Conservation (phyloP, 495 filamentous ascomycete genomes). For the Geopyxis carbonaria region DNA sequence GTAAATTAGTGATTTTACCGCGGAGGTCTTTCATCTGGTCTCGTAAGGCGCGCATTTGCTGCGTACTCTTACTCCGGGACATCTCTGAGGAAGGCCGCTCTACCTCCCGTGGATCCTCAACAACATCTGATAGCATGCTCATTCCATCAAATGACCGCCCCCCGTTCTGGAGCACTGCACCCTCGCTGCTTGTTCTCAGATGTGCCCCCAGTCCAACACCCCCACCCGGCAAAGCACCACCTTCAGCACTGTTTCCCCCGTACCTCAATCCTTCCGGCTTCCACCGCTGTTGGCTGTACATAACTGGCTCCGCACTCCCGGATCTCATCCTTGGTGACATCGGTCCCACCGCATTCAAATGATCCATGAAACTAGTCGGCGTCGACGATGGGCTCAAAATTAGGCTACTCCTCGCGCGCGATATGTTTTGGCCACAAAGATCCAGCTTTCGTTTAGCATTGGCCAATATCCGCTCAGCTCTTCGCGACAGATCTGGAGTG, state of each 20-base stretch:
- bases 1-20: conserved; percentile 71
- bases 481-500: conserved; percentile 12
- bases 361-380: conserved; percentile 19
- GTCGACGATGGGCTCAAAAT: conserved; percentile 19
- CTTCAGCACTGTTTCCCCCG: background rate
- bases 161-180: conserved; percentile 12
- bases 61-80: conserved; percentile 22
- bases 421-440: conserved; percentile 24
- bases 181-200: conserved; percentile 21
- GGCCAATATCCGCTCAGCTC: conserved; percentile 22
- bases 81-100: background rate
- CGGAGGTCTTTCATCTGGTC: conserved; percentile 90
- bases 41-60: conserved; percentile 64
- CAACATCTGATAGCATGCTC: conserved; percentile 15
- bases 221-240: background rate
- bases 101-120: conserved; percentile 12
- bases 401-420: conserved; percentile 19
- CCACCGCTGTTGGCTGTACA: conserved; percentile 11
- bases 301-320: conserved; percentile 4
- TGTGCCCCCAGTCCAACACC: conserved; percentile 7
- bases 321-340: background rate
- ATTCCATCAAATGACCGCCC: conserved; percentile 8
- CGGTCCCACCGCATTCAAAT: conserved; percentile 12
- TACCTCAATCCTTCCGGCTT: conserved; percentile 10
- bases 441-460: conserved; percentile 25